Conservation (phyloP, 2,329 filamentous ascomycete genomes). For the Exophiala calicioides region DNA sequence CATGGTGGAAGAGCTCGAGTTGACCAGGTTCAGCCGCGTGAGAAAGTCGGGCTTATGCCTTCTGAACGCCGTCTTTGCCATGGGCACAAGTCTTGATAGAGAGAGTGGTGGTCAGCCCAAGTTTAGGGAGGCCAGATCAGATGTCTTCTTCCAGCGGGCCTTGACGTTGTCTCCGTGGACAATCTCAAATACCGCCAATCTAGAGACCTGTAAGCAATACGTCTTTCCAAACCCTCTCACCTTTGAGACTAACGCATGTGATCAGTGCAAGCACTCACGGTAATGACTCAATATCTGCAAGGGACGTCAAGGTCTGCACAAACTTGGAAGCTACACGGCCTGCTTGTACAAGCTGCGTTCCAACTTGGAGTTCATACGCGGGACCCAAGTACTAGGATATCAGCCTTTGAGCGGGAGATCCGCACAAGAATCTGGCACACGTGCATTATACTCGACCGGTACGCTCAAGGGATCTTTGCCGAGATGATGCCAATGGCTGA, state of each 20-base stretch:
- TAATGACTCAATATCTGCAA: constrained; percentile 16
- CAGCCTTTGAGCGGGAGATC: constrained; percentile 1
- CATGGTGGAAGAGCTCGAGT: constrained; percentile 6
- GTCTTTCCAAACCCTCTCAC: background rate
- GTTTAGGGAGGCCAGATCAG: background rate
- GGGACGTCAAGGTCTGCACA: constrained; percentile 4
- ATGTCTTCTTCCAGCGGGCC: constrained; percentile 12
- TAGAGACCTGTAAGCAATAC: constrained; percentile 7
- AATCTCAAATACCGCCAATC: constrained; percentile 4
- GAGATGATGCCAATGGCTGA: background rate
- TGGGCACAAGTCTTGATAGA: constrained; percentile 5
- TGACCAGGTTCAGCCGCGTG: constrained; percentile 4
- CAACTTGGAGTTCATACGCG: constrained; percentile 4
- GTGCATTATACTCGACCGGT: constrained; percentile 12
- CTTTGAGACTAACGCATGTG: background rate
- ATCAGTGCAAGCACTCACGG: constrained; percentile 5
- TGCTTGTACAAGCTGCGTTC: constrained; percentile 7
- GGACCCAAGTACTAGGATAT: background rate
- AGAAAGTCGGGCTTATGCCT: constrained; percentile 5
- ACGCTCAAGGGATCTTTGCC: background rate
- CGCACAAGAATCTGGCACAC: constrained; percentile 10
- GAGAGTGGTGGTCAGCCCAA: background rate
- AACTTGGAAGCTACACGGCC: constrained; percentile 8
- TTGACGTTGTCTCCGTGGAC: constrained; percentile 3
- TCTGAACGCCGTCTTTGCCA: constrained; percentile 7